Evolutionary conservation across 1,284 basidiomycete genomes (phyloP), one percentile per base, ranked within the genome.

Genomic region (Sanghuangporus weigelae): DNA sequence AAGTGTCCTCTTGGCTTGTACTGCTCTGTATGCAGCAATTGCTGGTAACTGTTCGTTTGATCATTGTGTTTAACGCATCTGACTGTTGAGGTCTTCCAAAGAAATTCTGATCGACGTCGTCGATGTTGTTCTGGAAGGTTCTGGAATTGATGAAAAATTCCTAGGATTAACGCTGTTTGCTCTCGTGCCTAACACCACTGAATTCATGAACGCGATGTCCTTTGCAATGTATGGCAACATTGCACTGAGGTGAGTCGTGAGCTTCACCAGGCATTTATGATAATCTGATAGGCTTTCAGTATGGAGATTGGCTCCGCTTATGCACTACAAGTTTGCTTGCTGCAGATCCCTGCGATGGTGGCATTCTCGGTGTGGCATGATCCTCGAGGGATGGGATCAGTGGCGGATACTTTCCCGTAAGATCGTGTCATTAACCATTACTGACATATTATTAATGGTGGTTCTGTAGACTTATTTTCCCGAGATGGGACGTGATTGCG

Each of bases 181-280:
- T 1, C 84, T 99, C 39, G 96, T 99, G 0, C 97, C 97, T 10
- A 99, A 99, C 75, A 98, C 96, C 16, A 99, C 97, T 21, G 97
- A 99, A 77, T 99, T 99, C 74, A 98, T 99, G 96, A 99, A 99
- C 73, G 97, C 97, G 62, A 97, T 99, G 72, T 96, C 95, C n/a
- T 99, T 99, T 72, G 96, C 97, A 16, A 78, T 99, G 69, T 93
- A 97, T 71, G 96, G 93, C 14, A 99, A 99, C 74, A 99, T 99
- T 68, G 95, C 97, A 1, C 79, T 99, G 23, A 95, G 93, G 95
- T 94, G 68, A 56, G 84, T 71, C 8, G 55, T 31, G 36, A 42
- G 44, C 16, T 46, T 19, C 16, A 42, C 21, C 7, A n/a, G 44
- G 7, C 12, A n/a, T 46, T 46, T 38, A 26, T 40, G 50, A 36